phyloP scores from a whole-genome alignment of 176 grass and related monocot species.

The Stipa capillata region DNA sequence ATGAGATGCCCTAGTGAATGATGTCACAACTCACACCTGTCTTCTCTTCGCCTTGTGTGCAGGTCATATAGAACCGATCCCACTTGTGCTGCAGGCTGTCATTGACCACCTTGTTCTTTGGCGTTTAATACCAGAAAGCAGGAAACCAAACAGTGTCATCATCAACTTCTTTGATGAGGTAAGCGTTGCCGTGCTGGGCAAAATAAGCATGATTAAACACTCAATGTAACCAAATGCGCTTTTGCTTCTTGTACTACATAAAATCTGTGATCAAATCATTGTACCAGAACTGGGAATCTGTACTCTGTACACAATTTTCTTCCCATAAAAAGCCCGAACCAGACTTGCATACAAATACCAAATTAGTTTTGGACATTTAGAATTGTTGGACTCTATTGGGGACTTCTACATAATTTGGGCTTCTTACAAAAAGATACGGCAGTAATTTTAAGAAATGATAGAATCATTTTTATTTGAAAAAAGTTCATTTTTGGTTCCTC shows the following conservation, averaged over 20 bases:
- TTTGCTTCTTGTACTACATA: slow-evolving; percentile 7
- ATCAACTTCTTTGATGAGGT: slow-evolving; percentile 99
- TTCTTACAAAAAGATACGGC: not conserved
- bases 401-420: not conserved
- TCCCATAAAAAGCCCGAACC: not conserved
- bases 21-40: slow-evolving; percentile 22
- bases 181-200: not conserved
- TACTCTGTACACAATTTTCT: not conserved
- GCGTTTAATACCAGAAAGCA: slow-evolving; percentile 94
- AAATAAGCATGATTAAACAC: slow-evolving; percentile 12
- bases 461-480: too few relatives aligned
- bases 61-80: slow-evolving; percentile 96
- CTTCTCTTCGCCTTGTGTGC: slow-evolving; percentile 18
- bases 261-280: not conserved
- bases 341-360: not conserved
- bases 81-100: slow-evolving; percentile 68
- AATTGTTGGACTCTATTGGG: not conserved
- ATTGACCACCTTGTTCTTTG: slow-evolving; percentile 96
- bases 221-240: slow-evolving; percentile 10
- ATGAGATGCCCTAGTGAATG: slow-evolving; percentile 5
- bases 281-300: not conserved
- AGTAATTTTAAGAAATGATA: too few relatives aligned
- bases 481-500: too few relatives aligned
- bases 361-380: not conserved
- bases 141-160: slow-evolving; percentile 90